These are phyloP conservation scores for Juglanconis oblonga DNA, from an alignment of 2,329 filamentous ascomycete genomes.

Conservation along the genomic window DNA sequence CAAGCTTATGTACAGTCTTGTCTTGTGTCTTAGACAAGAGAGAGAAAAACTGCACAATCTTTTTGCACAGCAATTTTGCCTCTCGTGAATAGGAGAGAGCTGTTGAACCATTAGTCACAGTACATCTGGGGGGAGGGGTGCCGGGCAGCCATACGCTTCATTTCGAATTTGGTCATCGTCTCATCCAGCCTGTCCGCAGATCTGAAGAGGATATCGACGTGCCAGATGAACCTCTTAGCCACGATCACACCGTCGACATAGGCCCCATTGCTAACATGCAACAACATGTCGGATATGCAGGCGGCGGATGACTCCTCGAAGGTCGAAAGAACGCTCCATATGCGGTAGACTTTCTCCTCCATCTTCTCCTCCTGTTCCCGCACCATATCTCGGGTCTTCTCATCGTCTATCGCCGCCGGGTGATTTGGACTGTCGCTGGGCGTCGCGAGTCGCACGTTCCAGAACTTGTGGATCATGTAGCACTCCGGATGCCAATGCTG, in stretches of 20 bases:
- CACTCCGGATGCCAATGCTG: constrained; percentile 99
- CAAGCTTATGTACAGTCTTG: constrained; percentile 81
- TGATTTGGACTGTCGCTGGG: constrained; percentile 47
- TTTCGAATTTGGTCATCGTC: constrained; percentile 63
- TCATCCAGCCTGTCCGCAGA: constrained; percentile 83
- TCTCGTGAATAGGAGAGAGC: constrained; percentile 90
- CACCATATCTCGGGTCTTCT: constrained; percentile 69
- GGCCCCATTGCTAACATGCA: constrained; percentile 96
- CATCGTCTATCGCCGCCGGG: constrained; percentile 44
- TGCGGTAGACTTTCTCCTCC: constrained; percentile 96
- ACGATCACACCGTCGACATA: constrained; percentile 94
- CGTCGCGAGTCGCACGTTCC: constrained; percentile 86
- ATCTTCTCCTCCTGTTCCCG: constrained; percentile 87
- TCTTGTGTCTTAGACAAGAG: constrained; percentile 93
- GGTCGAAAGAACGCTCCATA: constrained; percentile 95
- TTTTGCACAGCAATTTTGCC: constrained; percentile 99
- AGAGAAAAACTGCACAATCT: constrained; percentile 97
- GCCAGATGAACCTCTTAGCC: constrained; percentile 92
- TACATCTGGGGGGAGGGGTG: background rate
- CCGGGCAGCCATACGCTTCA: constrained; percentile 63
- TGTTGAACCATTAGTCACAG: constrained; percentile 33
- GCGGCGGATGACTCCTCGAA: constrained; percentile 98
- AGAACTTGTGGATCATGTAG: constrained; percentile 99
- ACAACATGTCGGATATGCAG: constrained; percentile 97
- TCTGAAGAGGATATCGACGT: constrained; percentile 88